phyloP scores from a whole-genome alignment of 805 yeast genomes.

The Lipomyces kockii region DNA sequence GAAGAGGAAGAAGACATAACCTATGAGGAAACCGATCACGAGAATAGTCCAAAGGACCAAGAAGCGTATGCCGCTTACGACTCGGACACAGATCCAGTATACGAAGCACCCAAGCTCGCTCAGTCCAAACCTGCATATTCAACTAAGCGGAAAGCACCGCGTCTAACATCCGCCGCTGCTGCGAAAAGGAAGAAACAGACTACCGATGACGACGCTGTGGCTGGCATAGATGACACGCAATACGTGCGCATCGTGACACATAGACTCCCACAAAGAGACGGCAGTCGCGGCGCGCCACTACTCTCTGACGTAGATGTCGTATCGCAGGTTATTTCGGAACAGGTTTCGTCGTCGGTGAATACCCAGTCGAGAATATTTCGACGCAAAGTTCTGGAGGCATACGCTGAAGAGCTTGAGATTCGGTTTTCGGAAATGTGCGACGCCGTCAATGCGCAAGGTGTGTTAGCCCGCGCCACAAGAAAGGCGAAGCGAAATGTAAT shows the following conservation, averaged over 20 bases:
- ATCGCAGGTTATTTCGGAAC: conserved; percentile 24
- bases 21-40: background rate
- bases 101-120: background rate
- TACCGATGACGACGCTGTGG: background rate
- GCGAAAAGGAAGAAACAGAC: background rate
- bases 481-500: conserved; percentile 15
- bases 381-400: conserved; percentile 21
- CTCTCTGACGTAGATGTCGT: conserved; percentile 33
- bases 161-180: background rate
- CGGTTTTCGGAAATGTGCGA: conserved; percentile 29
- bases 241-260: conserved; percentile 19
- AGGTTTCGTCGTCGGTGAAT: conserved; percentile 9
- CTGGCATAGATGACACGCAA: conserved; percentile 1
- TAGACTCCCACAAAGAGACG: conserved; percentile 13
- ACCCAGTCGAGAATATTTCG: conserved; percentile 5
- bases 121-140: background rate
- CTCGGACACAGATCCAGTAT: background rate
- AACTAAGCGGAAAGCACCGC: background rate
- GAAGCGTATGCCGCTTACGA: background rate
- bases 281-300: conserved; percentile 15
- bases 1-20: background rate
- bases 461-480: conserved; percentile 8
- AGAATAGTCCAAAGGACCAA: background rate
- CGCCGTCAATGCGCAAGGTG: conserved; percentile 26
- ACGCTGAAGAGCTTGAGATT: conserved; percentile 26